Conservation (phyloP, 257 asterid species). For the Solanum lycopersicoides region DNA sequence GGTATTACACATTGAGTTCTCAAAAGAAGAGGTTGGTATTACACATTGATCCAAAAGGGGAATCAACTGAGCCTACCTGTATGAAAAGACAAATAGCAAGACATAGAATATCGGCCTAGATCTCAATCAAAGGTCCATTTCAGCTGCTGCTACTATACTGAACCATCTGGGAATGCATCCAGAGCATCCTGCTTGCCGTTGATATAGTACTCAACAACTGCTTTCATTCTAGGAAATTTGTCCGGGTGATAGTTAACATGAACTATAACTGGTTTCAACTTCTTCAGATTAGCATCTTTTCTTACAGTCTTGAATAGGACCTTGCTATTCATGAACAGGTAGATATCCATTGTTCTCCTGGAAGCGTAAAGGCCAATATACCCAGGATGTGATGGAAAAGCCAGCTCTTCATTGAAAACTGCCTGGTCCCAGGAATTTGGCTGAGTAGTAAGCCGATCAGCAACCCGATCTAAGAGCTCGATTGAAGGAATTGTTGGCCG, state of each 20-base stretch:
- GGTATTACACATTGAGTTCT: neutral
- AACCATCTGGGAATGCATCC: conserved; percentile 20
- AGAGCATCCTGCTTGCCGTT: conserved; percentile 15
- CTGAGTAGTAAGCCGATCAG: conserved; percentile 12
- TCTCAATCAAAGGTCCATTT: neutral
- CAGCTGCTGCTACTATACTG: neutral
- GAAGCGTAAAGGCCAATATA: conserved; percentile 17
- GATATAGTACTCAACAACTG: conserved; percentile 17
- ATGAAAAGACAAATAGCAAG: conserved; percentile 1
- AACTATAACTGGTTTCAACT: conserved; percentile 17
- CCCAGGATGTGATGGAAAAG: conserved; percentile 19
- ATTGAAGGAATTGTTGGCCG: conserved; percentile 17
- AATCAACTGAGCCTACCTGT: neutral
- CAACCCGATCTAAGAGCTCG: conserved; percentile 18
- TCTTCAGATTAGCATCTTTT: conserved; percentile 10
- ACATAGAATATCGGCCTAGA: neutral
- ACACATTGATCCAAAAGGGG: neutral
- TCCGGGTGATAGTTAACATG: conserved; percentile 22
- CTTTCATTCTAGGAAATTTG: conserved; percentile 18
- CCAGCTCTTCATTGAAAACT: conserved; percentile 16
- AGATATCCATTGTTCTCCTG: conserved; percentile 19
- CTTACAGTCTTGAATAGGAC: conserved; percentile 17
- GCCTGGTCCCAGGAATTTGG: conserved; percentile 20
- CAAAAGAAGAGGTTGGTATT: neutral
- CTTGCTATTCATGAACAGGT: conserved; percentile 20